These are phyloP conservation scores for Heliocybe sulcata DNA, from an alignment of 1,284 basidiomycete species.

Conservation along the genomic window DNA sequence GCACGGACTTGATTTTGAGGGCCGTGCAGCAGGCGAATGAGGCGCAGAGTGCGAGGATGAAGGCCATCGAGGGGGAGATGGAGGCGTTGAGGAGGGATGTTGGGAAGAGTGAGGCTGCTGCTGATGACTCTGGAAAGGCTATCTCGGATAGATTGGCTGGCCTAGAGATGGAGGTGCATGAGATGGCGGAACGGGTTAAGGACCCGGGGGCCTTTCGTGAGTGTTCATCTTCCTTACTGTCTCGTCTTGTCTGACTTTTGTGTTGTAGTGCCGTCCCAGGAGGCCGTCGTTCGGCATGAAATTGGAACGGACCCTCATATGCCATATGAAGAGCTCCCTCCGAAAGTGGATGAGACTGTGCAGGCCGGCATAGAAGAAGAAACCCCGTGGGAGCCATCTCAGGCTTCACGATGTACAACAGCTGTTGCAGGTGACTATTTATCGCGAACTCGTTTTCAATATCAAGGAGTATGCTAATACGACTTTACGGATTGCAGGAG, in stretches of 20 bases:
- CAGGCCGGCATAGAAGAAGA: not conserved
- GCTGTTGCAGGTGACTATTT: too few relatives aligned
- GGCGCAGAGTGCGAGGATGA: not conserved
- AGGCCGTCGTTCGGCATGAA: not conserved
- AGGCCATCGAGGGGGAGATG: not conserved
- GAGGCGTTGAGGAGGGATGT: not conserved
- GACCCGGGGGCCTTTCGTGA: not conserved
- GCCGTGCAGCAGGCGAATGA: not conserved
- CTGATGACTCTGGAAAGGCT: not conserved
- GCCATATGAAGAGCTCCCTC: not conserved
- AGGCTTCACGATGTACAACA: too few relatives aligned
- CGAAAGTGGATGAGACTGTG: not conserved
- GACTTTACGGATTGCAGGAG: too few relatives aligned
- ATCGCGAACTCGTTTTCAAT: too few relatives aligned
- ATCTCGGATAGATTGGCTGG: not conserved
- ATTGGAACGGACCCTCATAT: not conserved
- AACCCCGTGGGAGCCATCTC: too few relatives aligned
- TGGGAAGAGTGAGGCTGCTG: not conserved
- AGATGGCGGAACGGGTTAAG: not conserved
- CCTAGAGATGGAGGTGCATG: not conserved
- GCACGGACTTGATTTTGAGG: not conserved
- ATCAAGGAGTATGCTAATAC: too few relatives aligned
- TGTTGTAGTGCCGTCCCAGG: not conserved
- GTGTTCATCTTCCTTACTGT: not conserved
- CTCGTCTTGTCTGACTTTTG: not conserved